A percentile compares a stretch with the other conserved stretches of the same genome.
phyloP scores from a whole-genome alignment of 202 grass and related monocot species.

The Zizania palustris region DNA sequence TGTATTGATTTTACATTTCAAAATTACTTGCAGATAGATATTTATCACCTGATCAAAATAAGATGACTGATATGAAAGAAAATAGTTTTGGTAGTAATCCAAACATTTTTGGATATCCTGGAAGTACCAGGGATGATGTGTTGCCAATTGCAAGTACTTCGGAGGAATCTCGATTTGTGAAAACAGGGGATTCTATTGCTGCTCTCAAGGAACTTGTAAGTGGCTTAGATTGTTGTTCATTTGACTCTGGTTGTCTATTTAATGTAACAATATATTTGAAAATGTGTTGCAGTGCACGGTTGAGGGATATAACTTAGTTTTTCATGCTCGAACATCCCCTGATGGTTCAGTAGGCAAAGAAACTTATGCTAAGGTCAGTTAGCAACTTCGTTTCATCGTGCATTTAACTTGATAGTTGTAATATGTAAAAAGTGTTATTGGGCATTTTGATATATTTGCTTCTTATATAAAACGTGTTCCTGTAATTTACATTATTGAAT shows the following conservation, averaged over 20 bases:
- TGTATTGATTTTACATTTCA: constrained; percentile 36
- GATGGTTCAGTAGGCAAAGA: constrained; percentile 61
- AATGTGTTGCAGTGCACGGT: constrained; percentile 65
- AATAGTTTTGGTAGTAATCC: constrained; percentile 60
- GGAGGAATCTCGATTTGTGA: constrained; percentile 51
- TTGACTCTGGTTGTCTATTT: constrained; percentile 28
- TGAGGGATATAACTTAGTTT: constrained; percentile 80
- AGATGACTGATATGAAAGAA: constrained; percentile 64
- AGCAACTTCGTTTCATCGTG: constrained; percentile 26
- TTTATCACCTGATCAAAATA: constrained; percentile 65
- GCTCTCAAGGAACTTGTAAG: constrained; percentile 93
- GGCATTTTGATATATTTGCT: neutral
- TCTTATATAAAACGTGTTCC: constrained; percentile 11
- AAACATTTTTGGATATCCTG: constrained; percentile 42
- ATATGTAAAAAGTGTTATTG: constrained; percentile 15
- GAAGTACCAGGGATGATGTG: constrained; percentile 48
- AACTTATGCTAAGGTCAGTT: constrained; percentile 64
- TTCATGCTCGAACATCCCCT: constrained; percentile 52
- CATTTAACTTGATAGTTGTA: constrained; percentile 22
- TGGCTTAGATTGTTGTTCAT: constrained; percentile 36
- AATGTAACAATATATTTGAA: constrained; percentile 34
- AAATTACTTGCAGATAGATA: constrained; percentile 83
- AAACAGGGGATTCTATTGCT: constrained; percentile 57
- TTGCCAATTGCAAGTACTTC: constrained; percentile 55
- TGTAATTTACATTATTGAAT: neutral